Evolutionary conservation across 805 yeast species (phyloP).

Genomic region (Teunomyces pallodes): DNA sequence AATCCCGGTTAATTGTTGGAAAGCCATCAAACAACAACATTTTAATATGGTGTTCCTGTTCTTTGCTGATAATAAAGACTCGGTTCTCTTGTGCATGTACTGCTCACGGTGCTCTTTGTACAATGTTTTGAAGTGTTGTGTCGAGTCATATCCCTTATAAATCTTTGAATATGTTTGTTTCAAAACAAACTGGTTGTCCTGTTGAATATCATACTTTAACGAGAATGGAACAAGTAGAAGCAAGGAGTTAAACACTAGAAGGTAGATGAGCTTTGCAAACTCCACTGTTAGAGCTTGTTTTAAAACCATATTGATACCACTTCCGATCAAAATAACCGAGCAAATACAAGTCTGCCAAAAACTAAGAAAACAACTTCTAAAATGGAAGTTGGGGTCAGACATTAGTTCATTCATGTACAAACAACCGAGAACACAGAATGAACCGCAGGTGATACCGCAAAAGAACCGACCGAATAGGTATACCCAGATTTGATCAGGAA

Average conservation of each 20-base stretch:
- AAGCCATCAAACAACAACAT: slow-evolving; percentile 25
- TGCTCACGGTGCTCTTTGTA: not conserved
- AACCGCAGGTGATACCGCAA: slow-evolving; percentile 25
- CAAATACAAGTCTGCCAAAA: slow-evolving; percentile 24
- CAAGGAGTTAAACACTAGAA: slow-evolving; percentile 4
- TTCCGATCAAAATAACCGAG: slow-evolving; percentile 22
- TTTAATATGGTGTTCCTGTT: not conserved
- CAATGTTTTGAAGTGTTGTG: not conserved
- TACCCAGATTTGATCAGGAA: slow-evolving; percentile 6
- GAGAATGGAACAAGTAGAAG: slow-evolving; percentile 11
- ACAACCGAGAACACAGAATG: slow-evolving; percentile 21
- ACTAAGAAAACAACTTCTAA: slow-evolving; percentile 16
- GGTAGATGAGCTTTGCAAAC: slow-evolving; percentile 6
- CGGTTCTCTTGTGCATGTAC: not conserved
- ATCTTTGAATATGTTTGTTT: not conserved
- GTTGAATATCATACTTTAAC: slow-evolving; percentile 2
- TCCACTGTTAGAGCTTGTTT: not conserved
- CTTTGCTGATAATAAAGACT: not conserved
- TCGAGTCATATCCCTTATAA: not conserved
- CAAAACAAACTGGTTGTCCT: not conserved
- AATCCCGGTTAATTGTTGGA: slow-evolving; percentile 35
- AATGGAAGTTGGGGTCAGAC: slow-evolving; percentile 9
- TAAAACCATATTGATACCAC: slow-evolving; percentile 6
- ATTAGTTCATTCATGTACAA: slow-evolving; percentile 18
- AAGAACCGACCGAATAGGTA: slow-evolving; percentile 18